Evolutionary conservation across 495 filamentous ascomycete species (phyloP).

Genomic region (Collariella sp.): DNA sequence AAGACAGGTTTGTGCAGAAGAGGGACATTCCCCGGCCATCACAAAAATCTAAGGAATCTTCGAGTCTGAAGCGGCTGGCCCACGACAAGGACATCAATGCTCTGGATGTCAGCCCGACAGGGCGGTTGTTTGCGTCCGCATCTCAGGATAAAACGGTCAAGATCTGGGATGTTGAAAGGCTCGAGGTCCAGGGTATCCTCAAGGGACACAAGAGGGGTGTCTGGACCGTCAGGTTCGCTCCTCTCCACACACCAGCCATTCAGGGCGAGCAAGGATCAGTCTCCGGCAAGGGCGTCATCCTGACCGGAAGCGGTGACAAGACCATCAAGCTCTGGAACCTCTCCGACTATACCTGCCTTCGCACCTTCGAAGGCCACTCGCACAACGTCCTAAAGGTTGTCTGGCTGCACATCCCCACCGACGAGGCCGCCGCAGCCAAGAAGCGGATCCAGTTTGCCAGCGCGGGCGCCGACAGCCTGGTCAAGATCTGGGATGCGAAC

Average conservation of each 20-base stretch:
- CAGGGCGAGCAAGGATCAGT: constrained; percentile 58
- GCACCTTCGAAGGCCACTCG: constrained; percentile 92
- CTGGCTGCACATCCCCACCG: constrained; percentile 63
- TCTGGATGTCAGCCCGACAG: constrained; percentile 63
- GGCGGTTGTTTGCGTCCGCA: constrained; percentile 77
- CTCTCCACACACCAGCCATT: constrained; percentile 61
- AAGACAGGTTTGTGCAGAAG: constrained; percentile 88
- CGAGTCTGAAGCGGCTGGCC: constrained; percentile 77
- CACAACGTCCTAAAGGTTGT: constrained; percentile 89
- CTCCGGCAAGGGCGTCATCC: constrained; percentile 63
- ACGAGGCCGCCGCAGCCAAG: constrained; percentile 38
- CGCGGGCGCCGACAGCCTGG: constrained; percentile 89
- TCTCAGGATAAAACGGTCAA: constrained; percentile 95
- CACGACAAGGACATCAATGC: constrained; percentile 99
- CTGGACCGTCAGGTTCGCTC: constrained; percentile 87
- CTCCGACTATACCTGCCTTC: constrained; percentile 82
- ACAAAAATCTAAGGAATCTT: constrained; percentile 37
- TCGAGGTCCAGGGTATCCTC: constrained; percentile 81
- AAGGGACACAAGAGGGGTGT: constrained; percentile 89
- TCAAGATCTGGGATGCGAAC: constrained; percentile 87
- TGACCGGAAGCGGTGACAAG: constrained; percentile 90
- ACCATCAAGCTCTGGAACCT: constrained; percentile 94
- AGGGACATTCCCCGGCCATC: constrained; percentile 58
- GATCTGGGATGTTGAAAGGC: constrained; percentile 83
- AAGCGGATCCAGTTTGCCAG: constrained; percentile 62